Percentiles rank a stretch among this genome's conserved stretches.
phyloP scores from a whole-genome alignment of 1,284 basidiomycete species.

The Trichosporon asahii region DNA sequence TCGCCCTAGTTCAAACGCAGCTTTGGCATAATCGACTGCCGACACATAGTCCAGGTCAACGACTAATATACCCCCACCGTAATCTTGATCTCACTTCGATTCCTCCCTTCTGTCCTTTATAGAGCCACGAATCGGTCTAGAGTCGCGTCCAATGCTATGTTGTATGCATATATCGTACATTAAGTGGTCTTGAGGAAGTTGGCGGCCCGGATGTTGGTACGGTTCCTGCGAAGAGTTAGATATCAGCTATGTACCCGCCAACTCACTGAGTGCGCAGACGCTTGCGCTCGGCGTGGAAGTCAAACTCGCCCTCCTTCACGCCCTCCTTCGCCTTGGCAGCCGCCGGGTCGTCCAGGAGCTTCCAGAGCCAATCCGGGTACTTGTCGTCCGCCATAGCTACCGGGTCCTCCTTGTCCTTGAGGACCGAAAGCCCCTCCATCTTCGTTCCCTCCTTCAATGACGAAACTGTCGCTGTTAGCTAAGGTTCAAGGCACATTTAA shows the following conservation, averaged over 20 bases:
- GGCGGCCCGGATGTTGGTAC: constrained; percentile 45
- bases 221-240: constrained; percentile 33
- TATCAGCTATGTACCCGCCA: not conserved
- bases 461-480: constrained; percentile 30
- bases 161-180: constrained; percentile 28
- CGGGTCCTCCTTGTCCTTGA: constrained; percentile 77
- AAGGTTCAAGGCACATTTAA: too few species aligned
- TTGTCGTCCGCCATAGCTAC: constrained; percentile 75
- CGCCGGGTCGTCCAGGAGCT: constrained; percentile 55
- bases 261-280: constrained; percentile 46
- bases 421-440: constrained; percentile 71
- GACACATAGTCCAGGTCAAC: too few species aligned
- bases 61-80: too few species aligned
- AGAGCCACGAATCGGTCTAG: not conserved
- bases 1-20: too few species aligned
- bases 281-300: constrained; percentile 43
- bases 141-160: constrained; percentile 16
- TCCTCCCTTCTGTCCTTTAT: not conserved
- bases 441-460: constrained; percentile 67
- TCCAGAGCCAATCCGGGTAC: constrained; percentile 90
- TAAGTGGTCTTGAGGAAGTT: constrained; percentile 48
- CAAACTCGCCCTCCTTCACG: constrained; percentile 29
- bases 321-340: constrained; percentile 14
- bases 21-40: too few species aligned
- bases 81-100: not conserved